phyloP scores from a whole-genome alignment of 2,329 filamentous ascomycete genomes.

The Cladobotryum mycophilum region DNA sequence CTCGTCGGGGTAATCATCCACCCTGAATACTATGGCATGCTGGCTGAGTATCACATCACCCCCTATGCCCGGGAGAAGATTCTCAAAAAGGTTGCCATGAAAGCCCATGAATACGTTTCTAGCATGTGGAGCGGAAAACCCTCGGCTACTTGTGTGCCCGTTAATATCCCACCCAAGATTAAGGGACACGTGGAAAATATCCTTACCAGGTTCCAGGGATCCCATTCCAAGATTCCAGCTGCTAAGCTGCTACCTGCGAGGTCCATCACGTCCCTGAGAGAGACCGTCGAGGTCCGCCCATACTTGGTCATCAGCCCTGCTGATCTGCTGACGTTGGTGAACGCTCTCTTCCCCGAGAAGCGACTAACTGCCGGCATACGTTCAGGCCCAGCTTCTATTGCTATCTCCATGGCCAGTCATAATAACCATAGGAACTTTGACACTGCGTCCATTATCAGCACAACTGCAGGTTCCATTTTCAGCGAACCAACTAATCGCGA shows the following conservation, averaged over 20 bases:
- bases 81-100: conserved; percentile 70
- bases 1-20: conserved; percentile 77
- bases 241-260: conserved; percentile 63
- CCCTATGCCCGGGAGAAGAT: conserved; percentile 83
- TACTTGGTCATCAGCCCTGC: conserved; percentile 74
- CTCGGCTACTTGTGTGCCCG: conserved; percentile 45
- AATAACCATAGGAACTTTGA: conserved; percentile 49
- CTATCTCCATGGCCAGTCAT: conserved; percentile 53
- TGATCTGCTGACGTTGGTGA: conserved; percentile 73
- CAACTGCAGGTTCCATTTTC: conserved; percentile 64
- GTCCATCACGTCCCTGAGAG: conserved; percentile 64
- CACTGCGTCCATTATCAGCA: conserved; percentile 64
- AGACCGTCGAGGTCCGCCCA: conserved; percentile 72
- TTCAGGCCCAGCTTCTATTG: conserved; percentile 62
- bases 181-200: conserved; percentile 67
- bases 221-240: conserved; percentile 40
- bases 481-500: conserved; percentile 63
- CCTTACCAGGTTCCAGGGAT: conserved; percentile 55
- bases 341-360: conserved; percentile 74
- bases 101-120: conserved; percentile 71
- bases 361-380: conserved; percentile 56
- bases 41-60: conserved; percentile 87
- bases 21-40: conserved; percentile 73
- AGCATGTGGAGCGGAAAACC: conserved; percentile 66
- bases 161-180: conserved; percentile 52